Conservation (phyloP, 1,284 basidiomycete genomes). For the Veloporphyrellus conicus region DNA sequence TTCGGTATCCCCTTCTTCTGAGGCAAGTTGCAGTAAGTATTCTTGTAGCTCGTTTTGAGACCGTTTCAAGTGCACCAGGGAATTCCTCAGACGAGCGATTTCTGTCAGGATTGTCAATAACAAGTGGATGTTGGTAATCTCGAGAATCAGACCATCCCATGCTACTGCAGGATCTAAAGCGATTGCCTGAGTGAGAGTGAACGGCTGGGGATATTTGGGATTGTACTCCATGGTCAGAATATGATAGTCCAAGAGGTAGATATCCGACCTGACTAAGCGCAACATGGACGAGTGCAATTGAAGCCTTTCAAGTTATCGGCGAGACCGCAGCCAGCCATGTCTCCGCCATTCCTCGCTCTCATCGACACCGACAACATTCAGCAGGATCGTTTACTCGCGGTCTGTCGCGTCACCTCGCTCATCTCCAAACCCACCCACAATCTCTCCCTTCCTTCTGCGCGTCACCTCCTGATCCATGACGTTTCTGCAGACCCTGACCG, state of each 20-base stretch:
- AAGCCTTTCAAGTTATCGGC: neutral
- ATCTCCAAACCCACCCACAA: conserved; percentile 45
- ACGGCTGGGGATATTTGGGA: conserved; percentile 69
- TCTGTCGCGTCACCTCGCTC: conserved; percentile 74
- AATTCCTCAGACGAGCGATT: conserved; percentile 71
- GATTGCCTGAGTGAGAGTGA: conserved; percentile 65
- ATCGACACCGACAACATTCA: conserved; percentile 43
- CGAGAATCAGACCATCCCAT: conserved; percentile 53
- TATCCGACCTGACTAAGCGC: conserved; percentile 29
- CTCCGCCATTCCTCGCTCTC: conserved; percentile 54
- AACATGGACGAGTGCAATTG: too few species aligned
- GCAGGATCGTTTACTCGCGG: conserved; percentile 51
- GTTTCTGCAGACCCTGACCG: conserved; percentile 49
- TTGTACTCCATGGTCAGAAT: conserved; percentile 53
- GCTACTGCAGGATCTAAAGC: conserved; percentile 63
- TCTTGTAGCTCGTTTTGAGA: conserved; percentile 61
- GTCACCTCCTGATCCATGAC: conserved; percentile 56
- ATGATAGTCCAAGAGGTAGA: neutral
- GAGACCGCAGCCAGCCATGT: conserved; percentile 14
- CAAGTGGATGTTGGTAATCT: neutral
- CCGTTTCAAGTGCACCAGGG: conserved; percentile 56
- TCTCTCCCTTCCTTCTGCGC: conserved; percentile 34
- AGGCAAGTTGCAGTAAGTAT: conserved; percentile 36
- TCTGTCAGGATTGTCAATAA: conserved; percentile 42
- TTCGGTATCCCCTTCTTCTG: conserved; percentile 39